Evolutionary conservation across 1,139 yeast species (phyloP).

Genomic region (Blastobotrys apis): DNA sequence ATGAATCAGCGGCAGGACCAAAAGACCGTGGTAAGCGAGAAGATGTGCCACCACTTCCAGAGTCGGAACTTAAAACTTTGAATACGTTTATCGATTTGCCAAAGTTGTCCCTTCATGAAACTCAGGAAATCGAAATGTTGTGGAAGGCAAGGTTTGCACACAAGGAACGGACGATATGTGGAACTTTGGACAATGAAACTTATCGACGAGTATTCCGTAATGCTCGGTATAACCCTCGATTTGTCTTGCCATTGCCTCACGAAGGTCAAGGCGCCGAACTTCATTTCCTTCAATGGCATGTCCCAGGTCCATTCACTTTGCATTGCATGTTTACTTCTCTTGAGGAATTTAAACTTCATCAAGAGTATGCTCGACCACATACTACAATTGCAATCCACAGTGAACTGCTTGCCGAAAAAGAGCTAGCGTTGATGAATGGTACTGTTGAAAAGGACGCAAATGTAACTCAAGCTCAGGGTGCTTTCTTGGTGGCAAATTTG

Average conservation of each 20-base stretch:
- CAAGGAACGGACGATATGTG: constrained; percentile 59
- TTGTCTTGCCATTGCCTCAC: constrained; percentile 43
- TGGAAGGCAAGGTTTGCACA: constrained; percentile 86
- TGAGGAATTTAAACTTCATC: constrained; percentile 87
- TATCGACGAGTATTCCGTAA: constrained; percentile 58
- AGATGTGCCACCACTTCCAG: constrained; percentile 10
- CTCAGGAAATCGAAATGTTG: constrained; percentile 66
- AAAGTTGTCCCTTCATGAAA: constrained; percentile 50
- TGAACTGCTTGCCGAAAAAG: constrained; percentile 61
- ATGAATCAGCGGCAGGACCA: constrained; percentile 34
- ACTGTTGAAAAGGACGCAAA: constrained; percentile 68
- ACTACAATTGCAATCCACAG: constrained; percentile 86
- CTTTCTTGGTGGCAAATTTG: constrained; percentile 67
- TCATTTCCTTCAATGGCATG: constrained; percentile 92
- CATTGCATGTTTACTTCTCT: constrained; percentile 90
- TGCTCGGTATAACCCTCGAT: constrained; percentile 70
- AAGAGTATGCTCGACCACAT: constrained; percentile 92
- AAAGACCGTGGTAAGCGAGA: constrained; percentile 26
- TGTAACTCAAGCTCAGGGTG: constrained; percentile 64
- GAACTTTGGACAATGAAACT: constrained; percentile 53
- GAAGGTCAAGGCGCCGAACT: constrained; percentile 60
- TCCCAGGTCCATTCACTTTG: constrained; percentile 77
- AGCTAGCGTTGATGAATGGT: constrained; percentile 82
- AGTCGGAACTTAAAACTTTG: constrained; percentile 54
- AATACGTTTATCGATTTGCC: constrained; percentile 65